phyloP scores from a whole-genome alignment of 495 filamentous ascomycete genomes.

The Penicillium ochrochloron region DNA sequence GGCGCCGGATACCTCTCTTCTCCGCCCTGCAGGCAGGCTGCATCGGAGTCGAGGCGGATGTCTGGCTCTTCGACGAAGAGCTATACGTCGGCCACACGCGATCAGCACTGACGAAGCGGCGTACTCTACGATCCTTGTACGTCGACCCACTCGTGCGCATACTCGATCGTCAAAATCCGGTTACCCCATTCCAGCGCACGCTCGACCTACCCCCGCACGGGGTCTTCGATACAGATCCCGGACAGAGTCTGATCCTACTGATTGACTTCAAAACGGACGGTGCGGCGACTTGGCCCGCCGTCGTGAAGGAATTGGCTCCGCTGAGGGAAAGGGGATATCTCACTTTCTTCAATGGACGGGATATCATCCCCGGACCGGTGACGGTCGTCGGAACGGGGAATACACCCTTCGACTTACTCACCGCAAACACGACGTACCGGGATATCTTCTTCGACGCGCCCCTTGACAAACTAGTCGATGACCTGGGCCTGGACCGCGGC shows the following conservation, averaged over 20 bases:
- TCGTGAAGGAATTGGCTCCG: constrained; percentile 65
- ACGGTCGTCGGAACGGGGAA: constrained; percentile 84
- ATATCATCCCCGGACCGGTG: constrained; percentile 57
- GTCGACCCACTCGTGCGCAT: constrained; percentile 57
- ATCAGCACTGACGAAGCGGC: constrained; percentile 48
- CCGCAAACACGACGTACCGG: constrained; percentile 49
- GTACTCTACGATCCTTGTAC: constrained; percentile 60
- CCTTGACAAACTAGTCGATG: constrained; percentile 44
- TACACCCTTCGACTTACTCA: constrained; percentile 68
- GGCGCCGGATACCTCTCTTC: constrained; percentile 71
- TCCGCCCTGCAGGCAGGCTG: constrained; percentile 69
- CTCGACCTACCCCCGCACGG: constrained; percentile 35
- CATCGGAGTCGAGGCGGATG: constrained; percentile 79
- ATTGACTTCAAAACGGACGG: constrained; percentile 72
- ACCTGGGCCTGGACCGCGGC: constrained; percentile 9
- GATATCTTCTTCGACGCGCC: constrained; percentile 71
- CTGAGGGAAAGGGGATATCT: constrained; percentile 69
- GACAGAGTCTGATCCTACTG: constrained; percentile 66
- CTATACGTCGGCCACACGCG: constrained; percentile 63
- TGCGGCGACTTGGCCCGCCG: constrained; percentile 51
- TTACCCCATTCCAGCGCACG: constrained; percentile 35
- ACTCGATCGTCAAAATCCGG: constrained; percentile 56
- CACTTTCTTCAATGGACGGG: constrained; percentile 57
- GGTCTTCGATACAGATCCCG: constrained; percentile 56
- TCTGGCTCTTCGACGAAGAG: constrained; percentile 78